Evolutionary conservation across 495 filamentous ascomycete genomes (phyloP).

Genomic region (Beverwykella pulmonaria): DNA sequence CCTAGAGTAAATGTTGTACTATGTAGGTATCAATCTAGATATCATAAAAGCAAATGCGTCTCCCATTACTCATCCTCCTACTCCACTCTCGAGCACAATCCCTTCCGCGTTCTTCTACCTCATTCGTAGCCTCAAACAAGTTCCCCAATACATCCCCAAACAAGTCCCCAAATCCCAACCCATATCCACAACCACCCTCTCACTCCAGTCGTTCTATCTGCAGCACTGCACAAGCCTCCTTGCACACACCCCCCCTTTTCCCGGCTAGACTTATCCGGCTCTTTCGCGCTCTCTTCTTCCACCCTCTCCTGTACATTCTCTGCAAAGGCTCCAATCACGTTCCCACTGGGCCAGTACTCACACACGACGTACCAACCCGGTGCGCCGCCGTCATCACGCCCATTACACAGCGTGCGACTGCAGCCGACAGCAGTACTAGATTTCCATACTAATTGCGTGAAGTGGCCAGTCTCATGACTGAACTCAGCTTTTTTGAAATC

Average conservation of each 20-base stretch:
- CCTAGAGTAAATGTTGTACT: too few relatives aligned
- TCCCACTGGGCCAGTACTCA: conserved; percentile 76
- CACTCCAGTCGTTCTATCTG: neutral
- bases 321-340: conserved; percentile 63
- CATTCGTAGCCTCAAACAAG: neutral
- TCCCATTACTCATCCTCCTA: too few relatives aligned
- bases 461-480: conserved; percentile 72
- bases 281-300: neutral
- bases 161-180: neutral
- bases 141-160: neutral
- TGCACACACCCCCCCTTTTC: conserved; percentile 1
- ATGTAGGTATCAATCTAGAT: too few relatives aligned
- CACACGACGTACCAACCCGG: conserved; percentile 77
- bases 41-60: too few relatives aligned
- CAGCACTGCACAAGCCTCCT: conserved; percentile 4
- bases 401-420: conserved; percentile 59
- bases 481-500: conserved; percentile 51
- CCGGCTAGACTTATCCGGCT: neutral
- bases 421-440: conserved; percentile 71
- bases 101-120: too few relatives aligned
- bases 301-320: conserved; percentile 52
- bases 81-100: too few relatives aligned
- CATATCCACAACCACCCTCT: neutral
- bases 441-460: conserved; percentile 83
- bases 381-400: conserved; percentile 37